Base-by-base conservation (phyloP, 2,329 filamentous ascomycete genomes). In the Scedosporium dehoogii region DNA sequence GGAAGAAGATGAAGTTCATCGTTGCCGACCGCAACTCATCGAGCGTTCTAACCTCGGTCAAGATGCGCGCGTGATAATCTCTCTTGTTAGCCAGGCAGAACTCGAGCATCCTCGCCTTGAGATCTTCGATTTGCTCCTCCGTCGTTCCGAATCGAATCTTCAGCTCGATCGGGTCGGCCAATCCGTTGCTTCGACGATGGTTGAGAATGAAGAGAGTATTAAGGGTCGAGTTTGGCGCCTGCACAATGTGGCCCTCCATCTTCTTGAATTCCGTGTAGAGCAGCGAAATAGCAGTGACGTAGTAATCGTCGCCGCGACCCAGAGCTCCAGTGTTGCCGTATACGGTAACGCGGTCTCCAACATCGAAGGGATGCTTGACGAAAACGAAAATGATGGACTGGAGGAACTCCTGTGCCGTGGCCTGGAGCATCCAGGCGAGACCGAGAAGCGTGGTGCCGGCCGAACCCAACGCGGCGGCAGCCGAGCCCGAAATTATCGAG, bases 241-340 rank as follows among this genome's bases (percentile, higher is more conserved):
- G 93, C 0, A 97, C 93, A 25, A 97, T 88, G 69, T 97, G 92
- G 1, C 93, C 93, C 74, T 97, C 89, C 90, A 97, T 93, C 79
- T 97, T 97, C 81, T 97, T 97, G 79, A 97, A 97, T 70, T 97
- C 93, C 14, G 93, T 97, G 73, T 94, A 97, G 16, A 97, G 81
- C 1, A 97, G 81, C 1, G 91, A 89, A 62, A 97, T 96, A 70
- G 96, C 91, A 62, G 96, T 96, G 61, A 97, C 92, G 67, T 96
- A 97, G 75, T 96, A 97, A 69, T 97, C 93, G 68, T 97, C 93
- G 56, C 92, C 92, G 42, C 82, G 84, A 70, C 91, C 81, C 16
- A 81, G 73, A n/a, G 86, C 82, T 64, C 93, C 93, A 0, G 91
- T 91, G 69, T 92, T 96, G 61, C 92, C 92, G 70, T 97, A 97